These are phyloP conservation scores for Kuraishia hungarica DNA, from an alignment of 805 yeast species.

Conservation along the genomic window DNA sequence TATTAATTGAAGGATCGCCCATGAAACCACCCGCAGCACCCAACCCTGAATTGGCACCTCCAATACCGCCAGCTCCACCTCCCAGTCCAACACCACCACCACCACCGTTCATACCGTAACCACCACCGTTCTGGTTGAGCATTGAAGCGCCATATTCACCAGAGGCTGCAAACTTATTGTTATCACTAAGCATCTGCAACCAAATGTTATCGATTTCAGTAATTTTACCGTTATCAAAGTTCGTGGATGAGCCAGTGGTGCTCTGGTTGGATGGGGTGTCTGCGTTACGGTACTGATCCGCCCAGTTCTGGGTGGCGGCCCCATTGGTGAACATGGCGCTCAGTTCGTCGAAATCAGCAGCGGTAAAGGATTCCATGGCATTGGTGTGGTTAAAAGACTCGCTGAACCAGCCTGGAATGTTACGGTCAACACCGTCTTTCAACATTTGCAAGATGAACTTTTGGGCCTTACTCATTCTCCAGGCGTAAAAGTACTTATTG, in stretches of 20 bases:
- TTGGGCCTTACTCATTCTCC: constrained; percentile 58
- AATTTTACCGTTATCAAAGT: neutral
- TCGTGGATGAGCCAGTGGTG: neutral
- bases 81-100: no score
- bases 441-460: constrained; percentile 29
- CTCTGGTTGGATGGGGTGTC: neutral
- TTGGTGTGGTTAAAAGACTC: neutral
- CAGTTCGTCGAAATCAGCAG: neutral
- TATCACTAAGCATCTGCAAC: constrained; percentile 19
- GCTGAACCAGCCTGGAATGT: neutral
- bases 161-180: neutral
- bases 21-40: neutral
- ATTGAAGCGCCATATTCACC: neutral
- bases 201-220: constrained; percentile 21
- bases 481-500: constrained; percentile 54
- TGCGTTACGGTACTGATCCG: neutral
- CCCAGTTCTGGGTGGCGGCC: neutral
- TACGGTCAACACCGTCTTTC: constrained; percentile 6
- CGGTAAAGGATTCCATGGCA: neutral
- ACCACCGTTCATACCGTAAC: neutral
- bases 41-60: neutral
- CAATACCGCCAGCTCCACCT: neutral
- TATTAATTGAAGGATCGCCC: neutral
- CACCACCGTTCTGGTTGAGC: neutral
- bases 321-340: neutral